These are phyloP conservation scores for Aspergillus heteromorphus DNA, from an alignment of 495 filamentous ascomycete species.

Conservation along the genomic window DNA sequence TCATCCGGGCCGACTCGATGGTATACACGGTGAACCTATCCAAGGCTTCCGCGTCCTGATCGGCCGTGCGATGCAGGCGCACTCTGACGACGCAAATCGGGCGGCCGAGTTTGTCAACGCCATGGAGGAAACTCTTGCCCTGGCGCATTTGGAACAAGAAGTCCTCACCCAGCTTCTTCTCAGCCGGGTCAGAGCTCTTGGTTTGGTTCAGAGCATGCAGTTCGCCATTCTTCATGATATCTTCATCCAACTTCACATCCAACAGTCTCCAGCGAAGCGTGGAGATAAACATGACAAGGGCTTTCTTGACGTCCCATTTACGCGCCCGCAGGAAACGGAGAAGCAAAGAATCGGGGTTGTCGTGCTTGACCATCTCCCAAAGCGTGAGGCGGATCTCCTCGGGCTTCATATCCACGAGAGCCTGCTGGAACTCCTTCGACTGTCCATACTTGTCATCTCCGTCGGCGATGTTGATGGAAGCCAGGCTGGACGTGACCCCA, in stretches of 20 bases:
- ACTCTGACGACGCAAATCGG: slow-evolving; percentile 87
- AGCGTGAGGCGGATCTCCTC: slow-evolving; percentile 76
- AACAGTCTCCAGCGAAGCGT: slow-evolving; percentile 86
- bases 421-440: slow-evolving; percentile 77
- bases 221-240: slow-evolving; percentile 79
- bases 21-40: slow-evolving; percentile 90
- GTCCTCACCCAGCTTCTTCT: slow-evolving; percentile 67
- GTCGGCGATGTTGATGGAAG: slow-evolving; percentile 41
- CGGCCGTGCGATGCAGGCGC: slow-evolving; percentile 69
- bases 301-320: slow-evolving; percentile 94
- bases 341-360: slow-evolving; percentile 83
- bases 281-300: slow-evolving; percentile 87
- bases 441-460: slow-evolving; percentile 91
- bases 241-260: slow-evolving; percentile 81
- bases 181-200: slow-evolving; percentile 46
- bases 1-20: slow-evolving; percentile 85
- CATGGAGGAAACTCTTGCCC: slow-evolving; percentile 95
- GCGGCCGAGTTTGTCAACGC: slow-evolving; percentile 74
- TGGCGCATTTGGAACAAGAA: slow-evolving; percentile 80
- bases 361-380: slow-evolving; percentile 95
- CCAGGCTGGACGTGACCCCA: slow-evolving; percentile 25
- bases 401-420: slow-evolving; percentile 66
- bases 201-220: slow-evolving; percentile 54
- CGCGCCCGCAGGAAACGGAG: slow-evolving; percentile 86
- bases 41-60: slow-evolving; percentile 73